Base-by-base conservation (phyloP, 2,329 filamentous ascomycete species). In the Aspergillus brunneoviolaceus region DNA sequence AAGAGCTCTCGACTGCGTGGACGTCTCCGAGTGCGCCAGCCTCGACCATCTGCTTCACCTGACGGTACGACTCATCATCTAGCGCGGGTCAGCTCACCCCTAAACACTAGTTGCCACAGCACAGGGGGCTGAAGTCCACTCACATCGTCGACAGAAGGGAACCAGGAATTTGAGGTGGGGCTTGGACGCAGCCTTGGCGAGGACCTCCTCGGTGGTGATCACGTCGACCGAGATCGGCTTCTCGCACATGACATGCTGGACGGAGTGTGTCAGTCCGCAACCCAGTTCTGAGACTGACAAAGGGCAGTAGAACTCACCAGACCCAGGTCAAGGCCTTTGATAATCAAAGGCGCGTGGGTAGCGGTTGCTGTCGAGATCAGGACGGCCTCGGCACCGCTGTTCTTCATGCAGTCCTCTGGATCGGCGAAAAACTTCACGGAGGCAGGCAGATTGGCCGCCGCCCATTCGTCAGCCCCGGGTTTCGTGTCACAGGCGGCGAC, bases 401-500 rank as follows among this genome's bases (percentile, higher is more conserved):
- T 58, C 23, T 23, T 50, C 50, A 60, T 29, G 33, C 54, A 58
- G 9, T 54, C 50, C n/a, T 60, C 33, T 7, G 55, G 59, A 27
- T 60, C 55, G 1, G 49, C 12, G 4, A 58, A 60, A 14, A 49
- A 54, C n/a, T 51, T 53, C 21, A 60, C 42, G 4, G 55, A 29
- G 2, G 59, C 2, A 0, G 59, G 59, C 23, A 60, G 45, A 59
- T 75, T 75, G 25, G 62, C 64, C n/a, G 67, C 65, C 5, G 65
- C 71, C 72, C 74, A 76, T 54, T 70, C 62, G 49, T 69, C 71
- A 31, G 60, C 68, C 3, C 70, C 72, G 12, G 71, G 67, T 53
- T 74, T 74, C 21, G 70, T 73, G 57, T 74, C 71, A 59, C 72
- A 74, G 25, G 66, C 72, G 14, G 72, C 71, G 33, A 75, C 69